Evolutionary conservation across 805 yeast genomes (phyloP).

Genomic region (Saccharomycopsis selenospora): DNA sequence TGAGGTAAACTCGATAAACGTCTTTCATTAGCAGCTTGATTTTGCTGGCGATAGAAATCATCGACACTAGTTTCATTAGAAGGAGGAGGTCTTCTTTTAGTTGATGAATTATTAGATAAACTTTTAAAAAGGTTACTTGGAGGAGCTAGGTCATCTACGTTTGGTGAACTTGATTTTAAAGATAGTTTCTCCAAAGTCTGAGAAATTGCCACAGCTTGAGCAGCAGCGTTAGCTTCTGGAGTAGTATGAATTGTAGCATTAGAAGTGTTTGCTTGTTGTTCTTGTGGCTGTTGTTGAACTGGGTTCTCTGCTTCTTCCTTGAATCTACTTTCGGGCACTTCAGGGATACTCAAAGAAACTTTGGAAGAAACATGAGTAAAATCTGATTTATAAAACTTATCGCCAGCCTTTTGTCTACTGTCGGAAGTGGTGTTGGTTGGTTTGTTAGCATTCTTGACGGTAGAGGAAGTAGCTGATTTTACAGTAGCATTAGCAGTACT

Average conservation of each 20-base stretch:
- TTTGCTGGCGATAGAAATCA: neutral
- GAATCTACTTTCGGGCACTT: slow-evolving; percentile 1
- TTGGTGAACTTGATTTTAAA: too few species aligned
- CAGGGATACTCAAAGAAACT: slow-evolving; percentile 4
- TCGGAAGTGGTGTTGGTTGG: neutral
- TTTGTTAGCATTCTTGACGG: neutral
- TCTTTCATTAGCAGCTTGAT: neutral
- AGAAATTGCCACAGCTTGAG: neutral
- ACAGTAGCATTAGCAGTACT: neutral
- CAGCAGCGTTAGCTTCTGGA: neutral
- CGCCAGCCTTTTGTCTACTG: neutral
- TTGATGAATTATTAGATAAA: too few species aligned
- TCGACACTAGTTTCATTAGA: neutral
- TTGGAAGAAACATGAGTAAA: slow-evolving; percentile 1
- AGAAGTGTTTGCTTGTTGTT: too few species aligned
- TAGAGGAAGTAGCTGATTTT: neutral
- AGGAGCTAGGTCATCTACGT: too few species aligned
- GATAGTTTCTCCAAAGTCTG: too few species aligned
- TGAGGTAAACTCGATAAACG: neutral
- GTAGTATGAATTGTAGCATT: neutral
- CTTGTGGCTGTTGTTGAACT: neutral
- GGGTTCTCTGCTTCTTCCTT: neutral
- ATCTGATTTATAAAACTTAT: neutral
- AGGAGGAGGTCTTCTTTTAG: neutral
- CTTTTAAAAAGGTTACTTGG: too few species aligned